These are phyloP conservation scores for Agrostemma githago DNA, from an alignment of 148 eudicot species.

Conservation along the genomic window DNA sequence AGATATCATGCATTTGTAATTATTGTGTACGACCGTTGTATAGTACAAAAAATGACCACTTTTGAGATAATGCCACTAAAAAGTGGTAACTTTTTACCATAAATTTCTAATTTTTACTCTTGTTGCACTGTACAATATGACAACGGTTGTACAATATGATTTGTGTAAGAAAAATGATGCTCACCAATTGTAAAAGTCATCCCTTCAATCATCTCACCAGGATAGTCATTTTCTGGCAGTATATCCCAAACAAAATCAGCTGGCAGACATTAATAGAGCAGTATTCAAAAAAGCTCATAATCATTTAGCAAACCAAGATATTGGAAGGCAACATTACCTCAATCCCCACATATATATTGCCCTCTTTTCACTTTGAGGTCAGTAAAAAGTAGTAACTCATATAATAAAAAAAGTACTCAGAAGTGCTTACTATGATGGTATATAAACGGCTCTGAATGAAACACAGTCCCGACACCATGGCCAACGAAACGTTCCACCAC, in stretches of 20 bases:
- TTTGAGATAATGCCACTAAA: no score
- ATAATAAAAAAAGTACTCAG: not conserved
- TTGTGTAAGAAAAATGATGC: no score
- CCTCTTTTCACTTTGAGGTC: no score
- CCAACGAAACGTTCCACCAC: slow-evolving; percentile 95
- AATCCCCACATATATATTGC: no score
- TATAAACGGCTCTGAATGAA: slow-evolving; percentile 89
- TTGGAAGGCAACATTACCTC: not conserved
- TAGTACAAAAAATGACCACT: no score
- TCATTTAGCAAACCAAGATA: not conserved
- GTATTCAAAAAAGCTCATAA: not conserved
- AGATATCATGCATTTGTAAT: not conserved
- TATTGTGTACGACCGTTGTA: no score
- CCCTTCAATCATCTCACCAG: slow-evolving; percentile 87
- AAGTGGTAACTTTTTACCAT: no score
- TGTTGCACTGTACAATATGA: no score
- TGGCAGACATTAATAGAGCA: not conserved
- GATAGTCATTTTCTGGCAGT: slow-evolving; percentile 61
- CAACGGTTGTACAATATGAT: no score
- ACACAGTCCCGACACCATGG: slow-evolving; percentile 89
- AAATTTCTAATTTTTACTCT: no score
- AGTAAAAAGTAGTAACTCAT: not conserved
- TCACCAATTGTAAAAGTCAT: slow-evolving; percentile 93
- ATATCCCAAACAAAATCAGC: slow-evolving; percentile 5
- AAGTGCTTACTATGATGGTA: slow-evolving; percentile 76